Conservation (phyloP, 2,329 filamentous ascomycete species). For the Neonectria coccinea region DNA sequence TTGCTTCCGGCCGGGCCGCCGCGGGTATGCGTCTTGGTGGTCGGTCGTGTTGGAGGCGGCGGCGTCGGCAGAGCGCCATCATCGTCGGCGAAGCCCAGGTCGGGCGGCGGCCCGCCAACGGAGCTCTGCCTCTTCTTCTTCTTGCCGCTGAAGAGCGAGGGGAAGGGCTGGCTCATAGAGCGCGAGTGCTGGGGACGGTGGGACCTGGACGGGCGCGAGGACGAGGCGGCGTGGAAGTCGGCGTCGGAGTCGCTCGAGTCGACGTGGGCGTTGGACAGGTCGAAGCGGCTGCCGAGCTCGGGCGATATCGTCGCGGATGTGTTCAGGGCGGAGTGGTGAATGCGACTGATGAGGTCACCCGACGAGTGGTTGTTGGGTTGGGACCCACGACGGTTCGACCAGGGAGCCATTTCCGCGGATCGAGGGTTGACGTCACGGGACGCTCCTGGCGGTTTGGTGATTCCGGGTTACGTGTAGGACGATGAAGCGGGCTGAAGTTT, state of each 20-base stretch:
- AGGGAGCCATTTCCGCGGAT: conserved; percentile 50
- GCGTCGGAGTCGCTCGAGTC: conserved; percentile 61
- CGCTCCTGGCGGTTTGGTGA: conserved; percentile 20
- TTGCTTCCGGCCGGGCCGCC: conserved; percentile 56
- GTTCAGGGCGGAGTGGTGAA: conserved; percentile 52
- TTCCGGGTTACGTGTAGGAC: not conserved
- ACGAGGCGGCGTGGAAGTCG: conserved; percentile 49
- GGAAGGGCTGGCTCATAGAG: conserved; percentile 85
- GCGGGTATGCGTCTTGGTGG: conserved; percentile 45
- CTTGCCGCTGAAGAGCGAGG: conserved; percentile 73
- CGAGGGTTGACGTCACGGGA: conserved; percentile 28
- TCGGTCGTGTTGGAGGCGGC: conserved; percentile 37
- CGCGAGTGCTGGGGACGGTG: conserved; percentile 52
- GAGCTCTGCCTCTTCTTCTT: conserved; percentile 68
- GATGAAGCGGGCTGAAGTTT: conserved; percentile 16
- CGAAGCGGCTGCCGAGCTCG: conserved; percentile 38
- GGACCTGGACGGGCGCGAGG: conserved; percentile 31
- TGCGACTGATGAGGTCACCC: conserved; percentile 51
- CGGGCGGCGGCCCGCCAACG: conserved; percentile 50
- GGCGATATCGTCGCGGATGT: conserved; percentile 47
- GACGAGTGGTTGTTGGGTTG: conserved; percentile 44
- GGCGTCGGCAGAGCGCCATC: conserved; percentile 44
- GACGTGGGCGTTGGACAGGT: conserved; percentile 45
- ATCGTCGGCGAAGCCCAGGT: conserved; percentile 49
- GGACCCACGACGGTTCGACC: conserved; percentile 46